These are phyloP conservation scores for Monosporascus sp. DNA, from an alignment of 2,329 filamentous ascomycete species.

Conservation along the genomic window DNA sequence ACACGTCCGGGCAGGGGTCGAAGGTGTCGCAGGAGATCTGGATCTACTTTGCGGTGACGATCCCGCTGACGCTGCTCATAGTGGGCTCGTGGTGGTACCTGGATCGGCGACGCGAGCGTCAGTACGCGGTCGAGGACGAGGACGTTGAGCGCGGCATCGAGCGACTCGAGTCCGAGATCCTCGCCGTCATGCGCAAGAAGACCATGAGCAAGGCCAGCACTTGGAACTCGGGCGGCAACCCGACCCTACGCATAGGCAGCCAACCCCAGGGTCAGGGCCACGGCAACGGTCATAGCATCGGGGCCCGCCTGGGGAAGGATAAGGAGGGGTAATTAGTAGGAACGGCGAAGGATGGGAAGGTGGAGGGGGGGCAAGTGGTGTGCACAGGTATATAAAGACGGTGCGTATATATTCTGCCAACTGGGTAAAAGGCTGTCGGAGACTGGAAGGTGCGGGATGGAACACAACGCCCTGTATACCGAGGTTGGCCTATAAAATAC, in stretches of 20 bases:
- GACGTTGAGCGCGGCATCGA: conserved; percentile 51
- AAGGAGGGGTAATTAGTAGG: too few relatives aligned
- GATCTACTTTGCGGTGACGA: conserved; percentile 58
- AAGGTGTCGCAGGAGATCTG: conserved; percentile 49
- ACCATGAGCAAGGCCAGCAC: conserved; percentile 53
- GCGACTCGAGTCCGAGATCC: conserved; percentile 52
- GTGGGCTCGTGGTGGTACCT: conserved; percentile 51
- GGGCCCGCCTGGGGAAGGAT: too few relatives aligned
- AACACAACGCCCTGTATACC: too few relatives aligned
- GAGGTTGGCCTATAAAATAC: too few relatives aligned
- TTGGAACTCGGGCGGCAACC: conserved; percentile 36
- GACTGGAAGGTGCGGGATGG: too few relatives aligned
- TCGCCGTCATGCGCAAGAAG: conserved; percentile 49
- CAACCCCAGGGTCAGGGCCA: background rate
- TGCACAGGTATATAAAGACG: too few relatives aligned
- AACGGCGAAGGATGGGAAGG: too few relatives aligned
- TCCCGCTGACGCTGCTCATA: conserved; percentile 52
- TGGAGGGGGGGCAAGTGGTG: too few relatives aligned
- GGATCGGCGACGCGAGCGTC: conserved; percentile 44
- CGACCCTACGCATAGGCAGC: background rate
- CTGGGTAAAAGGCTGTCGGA: too few relatives aligned
- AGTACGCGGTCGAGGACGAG: conserved; percentile 43
- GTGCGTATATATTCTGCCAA: too few relatives aligned
- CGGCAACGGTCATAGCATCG: too few relatives aligned
- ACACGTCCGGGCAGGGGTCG: conserved; percentile 27